These are phyloP conservation scores for Penicillium waksmanii DNA, from an alignment of 495 filamentous ascomycete species.

Conservation along the genomic window DNA sequence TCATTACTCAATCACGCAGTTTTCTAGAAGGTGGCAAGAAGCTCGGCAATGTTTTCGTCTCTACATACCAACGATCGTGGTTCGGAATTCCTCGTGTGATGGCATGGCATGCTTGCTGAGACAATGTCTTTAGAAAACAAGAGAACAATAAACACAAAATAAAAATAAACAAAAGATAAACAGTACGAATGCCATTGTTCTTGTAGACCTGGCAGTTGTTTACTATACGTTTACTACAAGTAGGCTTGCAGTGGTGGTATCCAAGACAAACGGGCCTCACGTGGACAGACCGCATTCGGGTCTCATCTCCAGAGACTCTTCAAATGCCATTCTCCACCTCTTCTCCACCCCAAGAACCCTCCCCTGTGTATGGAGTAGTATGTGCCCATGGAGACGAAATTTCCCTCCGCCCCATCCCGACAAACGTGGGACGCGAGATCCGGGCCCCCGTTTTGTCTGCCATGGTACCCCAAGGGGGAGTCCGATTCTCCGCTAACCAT, in stretches of 20 bases:
- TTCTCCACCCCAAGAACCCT: constrained; percentile 28
- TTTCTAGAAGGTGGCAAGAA: constrained; percentile 37
- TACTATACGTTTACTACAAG: no score
- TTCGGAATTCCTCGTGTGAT: background rate
- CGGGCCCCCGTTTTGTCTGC: constrained; percentile 41
- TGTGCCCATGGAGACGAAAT: constrained; percentile 33
- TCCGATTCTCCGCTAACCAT: constrained; percentile 28
- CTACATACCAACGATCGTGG: constrained; percentile 20
- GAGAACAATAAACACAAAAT: background rate
- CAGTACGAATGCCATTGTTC: background rate
- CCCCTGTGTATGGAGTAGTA: constrained; percentile 21
- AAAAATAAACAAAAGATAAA: constrained; percentile 1
- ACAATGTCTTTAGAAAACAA: constrained; percentile 4
- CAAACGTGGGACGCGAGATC: constrained; percentile 40
- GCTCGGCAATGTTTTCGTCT: constrained; percentile 17
- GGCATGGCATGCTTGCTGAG: constrained; percentile 9
- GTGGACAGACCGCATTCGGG: constrained; percentile 19
- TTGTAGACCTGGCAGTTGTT: background rate
- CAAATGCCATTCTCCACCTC: constrained; percentile 25
- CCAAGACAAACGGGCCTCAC: constrained; percentile 14
- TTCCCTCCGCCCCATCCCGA: constrained; percentile 31
- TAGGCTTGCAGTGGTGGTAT: no score
- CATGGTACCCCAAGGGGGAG: constrained; percentile 40
- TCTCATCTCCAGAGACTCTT: background rate
- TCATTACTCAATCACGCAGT: constrained; percentile 24